Evolutionary conservation across 108 stramenopile genomes (phyloP), one percentile per base, ranked within the genome.

Genomic region (Skeletonema menzelii): DNA sequence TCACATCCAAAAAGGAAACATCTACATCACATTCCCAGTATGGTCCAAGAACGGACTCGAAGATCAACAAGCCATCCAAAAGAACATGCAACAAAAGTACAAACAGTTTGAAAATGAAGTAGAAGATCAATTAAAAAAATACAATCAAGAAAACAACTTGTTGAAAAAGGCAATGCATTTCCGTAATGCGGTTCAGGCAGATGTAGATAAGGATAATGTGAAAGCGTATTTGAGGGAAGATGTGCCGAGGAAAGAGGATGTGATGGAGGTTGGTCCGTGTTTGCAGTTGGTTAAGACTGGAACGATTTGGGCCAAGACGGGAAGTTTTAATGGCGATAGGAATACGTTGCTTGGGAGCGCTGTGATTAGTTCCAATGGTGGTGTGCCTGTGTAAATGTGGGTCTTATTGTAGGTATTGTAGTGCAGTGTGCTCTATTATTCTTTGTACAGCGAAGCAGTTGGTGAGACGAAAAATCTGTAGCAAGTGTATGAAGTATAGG

Each of bases 121-220:
- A 4, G 49, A 53, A 10, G 22, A 20, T 22, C 49, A 53, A 53
- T 22, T 53, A 5, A 20, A 53, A 53, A 65, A 65, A 53, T 58
- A 58, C 56, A 26, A 65, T 11, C 24, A 14, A 15, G 57, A 56
- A 19, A 22, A 17, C 19, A 65, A 65, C 49, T 57, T 57, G n/a
- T 57, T 65, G 56, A 65, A 58, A 57, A 65, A 65, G 64, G 64
- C 64, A 22, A 56, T 65, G 64, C 56, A 65, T 24, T 65, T 58
- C 3, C 64, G 28, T 57, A 65, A 65, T 65, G 64, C 64, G 4
- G 53, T 65, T 12, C 56, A 56, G 7, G 64, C 64, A 10, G 64
- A 65, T 56, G 49, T 53, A 8, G 49, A 53, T 22, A 20, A 22
- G 5, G 49, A 53, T 22, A 53, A 53, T 22, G 8, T 22, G 1